Percentiles rank a stretch among this genome's conserved stretches.
phyloP scores from a whole-genome alignment of 495 filamentous ascomycete genomes.

The Copromyces sp. region DNA sequence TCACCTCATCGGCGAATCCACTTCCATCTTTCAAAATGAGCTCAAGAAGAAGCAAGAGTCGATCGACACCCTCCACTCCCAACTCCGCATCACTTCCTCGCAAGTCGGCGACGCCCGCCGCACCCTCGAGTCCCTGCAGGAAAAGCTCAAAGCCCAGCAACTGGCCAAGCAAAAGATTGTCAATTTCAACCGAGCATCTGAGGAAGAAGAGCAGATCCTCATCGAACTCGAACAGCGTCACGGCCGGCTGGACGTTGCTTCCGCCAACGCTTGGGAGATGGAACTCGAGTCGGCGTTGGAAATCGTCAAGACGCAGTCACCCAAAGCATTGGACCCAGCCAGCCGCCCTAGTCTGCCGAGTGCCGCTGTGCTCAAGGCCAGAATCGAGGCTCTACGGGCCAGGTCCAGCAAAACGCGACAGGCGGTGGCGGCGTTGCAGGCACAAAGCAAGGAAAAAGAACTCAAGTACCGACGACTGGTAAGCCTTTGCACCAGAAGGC shows the following conservation, averaged over 20 bases:
- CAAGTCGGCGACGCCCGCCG: conserved; percentile 65
- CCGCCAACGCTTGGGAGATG: conserved; percentile 29
- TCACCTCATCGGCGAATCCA: conserved; percentile 61
- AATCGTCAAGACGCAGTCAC: background rate
- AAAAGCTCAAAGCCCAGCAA: conserved; percentile 37
- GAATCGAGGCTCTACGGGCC: conserved; percentile 39
- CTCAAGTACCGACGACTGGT: conserved; percentile 61
- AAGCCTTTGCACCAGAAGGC: conserved; percentile 54
- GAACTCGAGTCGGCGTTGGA: conserved; percentile 21
- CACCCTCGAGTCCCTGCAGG: conserved; percentile 54
- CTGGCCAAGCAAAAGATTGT: conserved; percentile 33
- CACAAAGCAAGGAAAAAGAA: conserved; percentile 55
- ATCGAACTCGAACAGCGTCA: conserved; percentile 28
- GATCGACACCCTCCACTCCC: conserved; percentile 64
- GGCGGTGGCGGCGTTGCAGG: conserved; percentile 44
- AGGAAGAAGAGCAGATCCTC: conserved; percentile 38
- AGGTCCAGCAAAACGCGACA: conserved; percentile 50
- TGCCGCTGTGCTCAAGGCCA: conserved; percentile 29
- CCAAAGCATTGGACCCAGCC: conserved; percentile 8
- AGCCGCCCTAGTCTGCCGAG: conserved; percentile 21
- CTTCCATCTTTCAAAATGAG: conserved; percentile 63
- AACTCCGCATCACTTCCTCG: conserved; percentile 69
- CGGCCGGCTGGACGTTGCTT: conserved; percentile 23
- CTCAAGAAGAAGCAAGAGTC: conserved; percentile 70
- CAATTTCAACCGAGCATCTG: conserved; percentile 38